A percentile compares a stretch with the other conserved stretches of the same genome.
Conservation (phyloP, 2,329 filamentous ascomycete species). For the Epichloe typhina region DNA sequence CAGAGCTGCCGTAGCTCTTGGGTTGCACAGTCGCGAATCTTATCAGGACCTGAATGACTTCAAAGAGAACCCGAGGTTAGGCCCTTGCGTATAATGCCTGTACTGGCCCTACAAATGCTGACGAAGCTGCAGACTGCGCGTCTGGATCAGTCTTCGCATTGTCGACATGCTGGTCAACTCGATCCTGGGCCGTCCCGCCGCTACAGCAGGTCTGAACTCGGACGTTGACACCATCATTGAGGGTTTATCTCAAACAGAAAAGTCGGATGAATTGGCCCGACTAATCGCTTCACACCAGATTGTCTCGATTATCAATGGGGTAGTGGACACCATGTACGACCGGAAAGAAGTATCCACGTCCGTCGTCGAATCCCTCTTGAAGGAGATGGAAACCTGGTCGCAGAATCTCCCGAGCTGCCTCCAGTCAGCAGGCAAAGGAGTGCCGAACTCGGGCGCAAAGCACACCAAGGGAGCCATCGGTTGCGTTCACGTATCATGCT, state of each 20-base stretch:
- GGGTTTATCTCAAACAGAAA: slow-evolving; percentile 8
- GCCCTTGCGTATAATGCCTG: neutral
- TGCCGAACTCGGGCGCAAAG: slow-evolving; percentile 2
- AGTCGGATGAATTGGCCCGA: slow-evolving; percentile 9
- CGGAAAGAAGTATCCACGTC: slow-evolving; percentile 19
- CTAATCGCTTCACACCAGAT: slow-evolving; percentile 29
- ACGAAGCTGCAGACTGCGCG: slow-evolving; percentile 15
- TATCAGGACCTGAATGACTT: slow-evolving; percentile 12
- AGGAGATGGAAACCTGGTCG: slow-evolving; percentile 32
- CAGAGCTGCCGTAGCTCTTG: slow-evolving; percentile 42
- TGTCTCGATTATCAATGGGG: slow-evolving; percentile 29
- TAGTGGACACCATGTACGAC: slow-evolving; percentile 28
- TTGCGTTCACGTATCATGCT: slow-evolving; percentile 40
- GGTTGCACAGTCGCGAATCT: slow-evolving; percentile 31
- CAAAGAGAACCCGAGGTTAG: slow-evolving; percentile 13
- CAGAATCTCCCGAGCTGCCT: slow-evolving; percentile 25
- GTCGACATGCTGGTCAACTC: slow-evolving; percentile 26
- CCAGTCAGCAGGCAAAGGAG: slow-evolving; percentile 10
- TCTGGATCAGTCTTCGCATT: slow-evolving; percentile 25
- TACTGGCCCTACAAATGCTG: neutral
- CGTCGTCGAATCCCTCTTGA: slow-evolving; percentile 26
- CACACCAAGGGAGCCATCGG: slow-evolving; percentile 26
- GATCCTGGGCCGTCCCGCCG: slow-evolving; percentile 24
- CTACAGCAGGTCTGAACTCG: slow-evolving; percentile 18
- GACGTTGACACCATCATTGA: slow-evolving; percentile 13